phyloP scores from a whole-genome alignment of 495 filamentous ascomycete species.

The Penicilliopsis zonata region DNA sequence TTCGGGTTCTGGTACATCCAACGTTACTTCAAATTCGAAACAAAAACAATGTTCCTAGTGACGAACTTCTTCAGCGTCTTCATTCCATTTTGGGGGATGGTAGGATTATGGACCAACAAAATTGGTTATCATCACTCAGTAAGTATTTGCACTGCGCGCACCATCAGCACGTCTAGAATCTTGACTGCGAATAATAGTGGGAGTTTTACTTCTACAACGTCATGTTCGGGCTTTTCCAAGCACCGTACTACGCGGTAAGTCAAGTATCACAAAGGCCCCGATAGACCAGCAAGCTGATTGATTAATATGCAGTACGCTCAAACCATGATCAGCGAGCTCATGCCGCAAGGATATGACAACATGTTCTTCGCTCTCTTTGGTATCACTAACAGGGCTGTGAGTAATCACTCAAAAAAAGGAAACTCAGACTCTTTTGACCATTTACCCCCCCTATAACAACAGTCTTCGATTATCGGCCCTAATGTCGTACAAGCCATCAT shows the following conservation, averaged over 20 bases:
- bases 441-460: neutral
- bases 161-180: no score
- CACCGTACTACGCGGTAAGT: constrained; percentile 36
- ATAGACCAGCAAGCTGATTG: no score
- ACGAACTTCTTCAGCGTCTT: constrained; percentile 37
- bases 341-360: constrained; percentile 38
- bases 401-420: no score
- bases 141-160: constrained; percentile 3
- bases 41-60: constrained; percentile 37
- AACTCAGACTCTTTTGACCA: no score
- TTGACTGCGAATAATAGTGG: constrained; percentile 13
- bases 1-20: constrained; percentile 43
- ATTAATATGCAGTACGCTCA: constrained; percentile 27
- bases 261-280: no score
- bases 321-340: constrained; percentile 42
- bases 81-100: constrained; percentile 40
- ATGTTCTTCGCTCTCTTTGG: constrained; percentile 43
- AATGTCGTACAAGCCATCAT: constrained; percentile 40
- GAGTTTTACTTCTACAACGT: constrained; percentile 42
- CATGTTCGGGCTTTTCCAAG: constrained; percentile 37
- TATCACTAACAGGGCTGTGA: constrained; percentile 37
- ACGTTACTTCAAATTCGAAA: constrained; percentile 32
- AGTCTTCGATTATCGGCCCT: constrained; percentile 39
- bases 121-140: constrained; percentile 36
- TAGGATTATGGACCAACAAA: constrained; percentile 32